A percentile compares a stretch with the other conserved stretches of the same genome.
phyloP scores from a whole-genome alignment of 495 filamentous ascomycete species.

The Monascus purpureus region DNA sequence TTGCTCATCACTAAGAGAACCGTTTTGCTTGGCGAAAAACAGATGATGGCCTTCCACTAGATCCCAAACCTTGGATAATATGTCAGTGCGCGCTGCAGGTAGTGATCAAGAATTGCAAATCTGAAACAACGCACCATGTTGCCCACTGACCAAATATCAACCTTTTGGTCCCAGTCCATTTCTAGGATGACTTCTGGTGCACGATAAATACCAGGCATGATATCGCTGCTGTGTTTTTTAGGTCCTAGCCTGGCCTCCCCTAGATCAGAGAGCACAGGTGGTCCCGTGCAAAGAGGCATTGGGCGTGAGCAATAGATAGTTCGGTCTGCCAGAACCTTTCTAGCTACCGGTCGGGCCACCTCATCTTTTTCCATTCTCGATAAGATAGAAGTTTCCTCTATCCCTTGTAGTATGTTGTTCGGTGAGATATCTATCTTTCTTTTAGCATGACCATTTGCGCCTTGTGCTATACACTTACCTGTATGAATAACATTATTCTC shows the following conservation, averaged over 20 bases:
- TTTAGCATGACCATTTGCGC: constrained; percentile 1
- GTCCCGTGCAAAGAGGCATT: constrained; percentile 4
- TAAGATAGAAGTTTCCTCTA: constrained; percentile 10
- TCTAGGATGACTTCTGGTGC: constrained; percentile 24
- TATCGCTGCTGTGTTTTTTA: constrained; percentile 7
- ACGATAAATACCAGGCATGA: constrained; percentile 23
- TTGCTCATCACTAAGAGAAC: constrained; percentile 13
- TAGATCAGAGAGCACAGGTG: constrained; percentile 12
- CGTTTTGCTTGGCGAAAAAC: constrained; percentile 7
- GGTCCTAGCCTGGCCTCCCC: constrained; percentile 11
- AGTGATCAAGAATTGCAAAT: constrained; percentile 1
- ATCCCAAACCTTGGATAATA: constrained; percentile 7
- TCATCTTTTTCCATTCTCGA: constrained; percentile 14
- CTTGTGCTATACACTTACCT: constrained; percentile 18
- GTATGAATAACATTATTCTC: constrained; percentile 27
- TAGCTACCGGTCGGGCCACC: constrained; percentile 8
- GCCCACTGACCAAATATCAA: constrained; percentile 27
- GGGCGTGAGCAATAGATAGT: constrained; percentile 13
- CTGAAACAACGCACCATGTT: constrained; percentile 15
- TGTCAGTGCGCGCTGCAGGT: background rate
- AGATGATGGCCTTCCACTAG: constrained; percentile 6
- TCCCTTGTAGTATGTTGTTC: constrained; percentile 13
- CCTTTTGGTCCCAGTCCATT: constrained; percentile 19
- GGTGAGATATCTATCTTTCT: constrained; percentile 14
- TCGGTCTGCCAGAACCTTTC: constrained; percentile 11